Evolutionary conservation across 1,284 basidiomycete genomes (phyloP).

Genomic region (Ceratobasidium papillatum): DNA sequence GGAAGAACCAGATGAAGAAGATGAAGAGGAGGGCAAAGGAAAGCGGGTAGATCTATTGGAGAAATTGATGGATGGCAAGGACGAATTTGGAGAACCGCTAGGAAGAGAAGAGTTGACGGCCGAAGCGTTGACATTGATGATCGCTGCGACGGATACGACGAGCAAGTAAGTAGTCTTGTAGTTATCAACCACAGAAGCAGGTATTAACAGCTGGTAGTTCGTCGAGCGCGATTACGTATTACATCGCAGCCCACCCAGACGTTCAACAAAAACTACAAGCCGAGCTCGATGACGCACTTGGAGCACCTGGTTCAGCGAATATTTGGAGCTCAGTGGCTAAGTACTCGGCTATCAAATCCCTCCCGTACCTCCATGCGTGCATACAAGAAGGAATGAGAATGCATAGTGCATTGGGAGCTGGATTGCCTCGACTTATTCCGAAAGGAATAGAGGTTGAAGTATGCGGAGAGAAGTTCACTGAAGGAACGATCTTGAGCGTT

Average conservation of each 20-base stretch:
- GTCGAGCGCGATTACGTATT: constrained; percentile 83
- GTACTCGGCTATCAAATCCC: constrained; percentile 69
- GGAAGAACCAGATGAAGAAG: background rate
- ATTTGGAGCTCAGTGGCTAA: constrained; percentile 65
- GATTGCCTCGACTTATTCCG: constrained; percentile 82
- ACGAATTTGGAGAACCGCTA: constrained; percentile 81
- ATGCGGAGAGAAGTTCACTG: constrained; percentile 67
- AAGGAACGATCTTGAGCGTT: constrained; percentile 75
- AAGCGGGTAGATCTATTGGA: constrained; percentile 78
- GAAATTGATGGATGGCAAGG: constrained; percentile 78
- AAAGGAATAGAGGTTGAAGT: constrained; percentile 68
- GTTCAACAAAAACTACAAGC: constrained; percentile 75
- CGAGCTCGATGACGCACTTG: constrained; percentile 80
- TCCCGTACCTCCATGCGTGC: constrained; percentile 80
- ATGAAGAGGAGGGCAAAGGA: constrained; percentile 43
- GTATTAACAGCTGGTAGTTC: constrained; percentile 58
- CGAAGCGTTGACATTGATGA: constrained; percentile 84
- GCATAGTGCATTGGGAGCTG: constrained; percentile 81
- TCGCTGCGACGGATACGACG: constrained; percentile 84
- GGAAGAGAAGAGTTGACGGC: constrained; percentile 82
- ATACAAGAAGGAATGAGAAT: constrained; percentile 83
- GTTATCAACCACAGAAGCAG: too few species aligned
- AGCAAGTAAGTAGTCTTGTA: constrained; percentile 68
- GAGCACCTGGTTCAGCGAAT: constrained; percentile 65
- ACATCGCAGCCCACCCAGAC: constrained; percentile 72